Conservation (phyloP, 2,329 filamentous ascomycete species). For the Biscogniauxia sp. region DNA sequence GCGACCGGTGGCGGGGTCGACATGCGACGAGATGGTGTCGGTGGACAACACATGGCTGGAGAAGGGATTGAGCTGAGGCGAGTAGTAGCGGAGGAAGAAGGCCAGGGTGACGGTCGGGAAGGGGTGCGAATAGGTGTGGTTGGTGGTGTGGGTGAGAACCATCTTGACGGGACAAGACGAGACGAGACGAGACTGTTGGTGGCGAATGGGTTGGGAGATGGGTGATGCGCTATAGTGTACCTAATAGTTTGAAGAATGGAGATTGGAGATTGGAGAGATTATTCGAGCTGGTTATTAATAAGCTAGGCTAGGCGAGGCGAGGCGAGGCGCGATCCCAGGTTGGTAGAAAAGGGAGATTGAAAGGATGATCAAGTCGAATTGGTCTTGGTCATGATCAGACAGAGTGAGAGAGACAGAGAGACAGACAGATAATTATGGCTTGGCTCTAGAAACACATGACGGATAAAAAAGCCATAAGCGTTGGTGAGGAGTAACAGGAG, state of each 20-base stretch:
- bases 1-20: conserved; percentile 71
- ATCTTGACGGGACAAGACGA: conserved; percentile 38
- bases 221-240: background rate
- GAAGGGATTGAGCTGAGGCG: conserved; percentile 70
- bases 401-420: background rate
- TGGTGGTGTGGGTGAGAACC: conserved; percentile 64
- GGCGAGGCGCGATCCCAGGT: too few relatives aligned
- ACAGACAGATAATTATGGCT: too few relatives aligned
- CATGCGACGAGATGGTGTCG: conserved; percentile 73
- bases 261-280: background rate
- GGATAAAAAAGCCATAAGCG: background rate
- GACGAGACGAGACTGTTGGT: background rate
- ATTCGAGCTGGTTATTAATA: too few relatives aligned
- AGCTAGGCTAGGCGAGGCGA: too few relatives aligned
- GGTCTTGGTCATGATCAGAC: too few relatives aligned
- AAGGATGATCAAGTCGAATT: too few relatives aligned
- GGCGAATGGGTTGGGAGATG: conserved; percentile 3
- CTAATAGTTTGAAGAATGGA: background rate
- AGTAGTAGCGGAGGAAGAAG: conserved; percentile 85
- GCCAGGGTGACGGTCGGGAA: conserved; percentile 84
- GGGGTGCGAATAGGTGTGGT: conserved; percentile 74
- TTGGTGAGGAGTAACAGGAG: background rate
- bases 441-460: background rate
- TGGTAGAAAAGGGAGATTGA: too few relatives aligned
- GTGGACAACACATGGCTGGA: conserved; percentile 78